phyloP scores from a whole-genome alignment of 2,329 filamentous ascomycete genomes.

The Aureobasidium melanogenum region DNA sequence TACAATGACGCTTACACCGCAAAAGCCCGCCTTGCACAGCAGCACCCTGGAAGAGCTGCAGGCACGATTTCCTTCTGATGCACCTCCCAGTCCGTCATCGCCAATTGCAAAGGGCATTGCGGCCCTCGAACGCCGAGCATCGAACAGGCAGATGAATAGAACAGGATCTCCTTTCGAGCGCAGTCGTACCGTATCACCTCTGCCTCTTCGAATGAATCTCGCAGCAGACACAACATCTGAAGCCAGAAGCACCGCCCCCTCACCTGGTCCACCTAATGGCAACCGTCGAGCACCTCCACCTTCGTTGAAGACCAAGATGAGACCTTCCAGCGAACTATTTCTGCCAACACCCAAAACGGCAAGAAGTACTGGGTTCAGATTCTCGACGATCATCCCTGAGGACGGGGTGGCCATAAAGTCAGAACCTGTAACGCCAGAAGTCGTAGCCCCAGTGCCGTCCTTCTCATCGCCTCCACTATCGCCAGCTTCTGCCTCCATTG shows the following conservation, averaged over 20 bases:
- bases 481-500: background rate
- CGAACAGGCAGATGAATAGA: background rate
- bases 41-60: background rate
- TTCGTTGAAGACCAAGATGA: background rate
- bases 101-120: conserved; percentile 2
- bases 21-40: background rate
- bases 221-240: background rate
- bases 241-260: background rate
- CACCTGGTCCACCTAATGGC: background rate
- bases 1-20: background rate
- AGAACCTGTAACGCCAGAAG: background rate
- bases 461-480: background rate
- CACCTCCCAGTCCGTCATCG: background rate
- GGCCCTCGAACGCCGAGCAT: conserved; percentile 4
- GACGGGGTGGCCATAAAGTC: background rate
- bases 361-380: background rate
- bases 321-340: conserved; percentile 8
- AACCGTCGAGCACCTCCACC: background rate
- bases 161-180: background rate
- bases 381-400: background rate
- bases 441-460: background rate
- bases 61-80: background rate
- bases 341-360: background rate
- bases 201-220: background rate
- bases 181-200: background rate